Evolutionary conservation across 2,329 filamentous ascomycete species (phyloP), one percentile per base, ranked within the genome.

Genomic region (Fusarium mangiferae): DNA sequence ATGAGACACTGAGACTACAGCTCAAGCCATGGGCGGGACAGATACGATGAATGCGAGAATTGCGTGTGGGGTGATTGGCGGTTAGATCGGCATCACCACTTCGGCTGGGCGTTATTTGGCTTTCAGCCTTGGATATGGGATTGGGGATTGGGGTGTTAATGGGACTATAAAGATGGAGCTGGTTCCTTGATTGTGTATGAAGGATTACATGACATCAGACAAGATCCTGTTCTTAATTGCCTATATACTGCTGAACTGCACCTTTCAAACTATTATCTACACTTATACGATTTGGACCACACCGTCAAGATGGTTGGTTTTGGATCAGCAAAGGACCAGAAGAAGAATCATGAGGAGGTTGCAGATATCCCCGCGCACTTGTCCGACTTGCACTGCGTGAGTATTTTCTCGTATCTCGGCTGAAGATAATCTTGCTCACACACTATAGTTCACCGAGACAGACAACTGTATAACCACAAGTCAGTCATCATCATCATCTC

Each of bases 381-480:
- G 13, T 85, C 84, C 1, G 87, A 88, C 71, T 80, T 88, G 13
- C 86, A 88, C 79, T 90, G 88, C 82, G 74, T 72, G 62, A 58
- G 68, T 46, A 24, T 13, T 35, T 9, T 39, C 7, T 28, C 20
- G 6, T 35, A 20, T 11, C 6, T 26, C 9, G 35, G 13, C 33
- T 36, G 18, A 20, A 24, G 22, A 18, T 35, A 17, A 14, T 24
- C 26, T 45, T 35, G 7, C 68, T 69, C 42, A 76, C 24, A 33
- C 15, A 20, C 12, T 42, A 15, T n/a, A 57, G 75, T 72, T 89
- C 80, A 87, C 88, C 44, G 90, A 91, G 77, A 91, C 90, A 13
- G 85, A 88, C 54, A 89, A 89, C 42, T 84, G 91, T 62, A 87
- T 91, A 72, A 90, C 88, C 2, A 87, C 88, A 0, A 91, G 83